Evolutionary conservation across 2,329 filamentous ascomycete genomes (phyloP), one percentile per base, ranked within the genome.

Genomic region (Fusarium musae): DNA sequence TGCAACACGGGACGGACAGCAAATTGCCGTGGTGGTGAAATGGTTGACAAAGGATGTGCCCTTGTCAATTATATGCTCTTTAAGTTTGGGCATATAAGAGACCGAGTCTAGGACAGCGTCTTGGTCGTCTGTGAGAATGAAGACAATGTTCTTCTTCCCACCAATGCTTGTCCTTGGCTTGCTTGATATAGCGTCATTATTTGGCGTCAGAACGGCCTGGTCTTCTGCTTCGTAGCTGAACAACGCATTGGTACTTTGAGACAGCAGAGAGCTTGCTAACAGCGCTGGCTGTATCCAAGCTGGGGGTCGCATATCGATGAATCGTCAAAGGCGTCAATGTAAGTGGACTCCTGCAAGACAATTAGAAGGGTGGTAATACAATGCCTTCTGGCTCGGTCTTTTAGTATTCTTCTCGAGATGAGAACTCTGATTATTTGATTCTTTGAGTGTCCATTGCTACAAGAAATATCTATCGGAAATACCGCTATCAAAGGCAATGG

Each of bases 101-200:
- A 92, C 76, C 0, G 90, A 92, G 52, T 89, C 83, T 73, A 93
- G 83, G 44, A 88, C 86, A 3, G 89, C 79, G 75, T 93, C 91
- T 75, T 93, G 91, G 69, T 93, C 91, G 68, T 93, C 91, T 0
- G 90, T 91, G 43, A 93, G 83, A 64, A 93, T 89, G 76, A 93
- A 91, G 26, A 93, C 82, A 50, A 93, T 88, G 70, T 93, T 93
- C 62, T 78, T 78, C 43, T 66, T 78, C 30, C 40, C 26, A 10
- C n/a, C 46, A 63, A 26, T 23, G 0, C 19, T 19, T 13, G 36
- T 26, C 12, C 47, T 43, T 5, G 26, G 43, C n/a, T 50, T 43
- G 0, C 10, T 46, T 3, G 37, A 39, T 21, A 12, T n/a, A 37
- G 34, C n/a, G 4, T 39, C 43, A n/a, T 67, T 13, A 1, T 53